A percentile compares a stretch with the other conserved stretches of the same genome.
Conservation (phyloP, 768 basidiomycete genomes). For the Tulasnella sp. region DNA sequence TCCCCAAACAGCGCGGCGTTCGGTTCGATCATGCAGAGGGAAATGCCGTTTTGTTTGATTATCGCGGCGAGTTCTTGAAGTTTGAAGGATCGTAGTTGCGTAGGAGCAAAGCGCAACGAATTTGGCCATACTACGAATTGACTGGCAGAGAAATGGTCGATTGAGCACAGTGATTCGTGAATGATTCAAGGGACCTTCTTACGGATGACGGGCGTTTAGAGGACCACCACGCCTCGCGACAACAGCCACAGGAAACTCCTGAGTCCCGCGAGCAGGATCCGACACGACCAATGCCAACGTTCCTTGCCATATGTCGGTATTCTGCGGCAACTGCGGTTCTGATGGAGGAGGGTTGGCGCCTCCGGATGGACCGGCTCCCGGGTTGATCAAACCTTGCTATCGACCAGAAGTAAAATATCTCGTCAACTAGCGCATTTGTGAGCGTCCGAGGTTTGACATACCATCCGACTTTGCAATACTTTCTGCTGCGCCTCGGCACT, state of each 20-base stretch:
- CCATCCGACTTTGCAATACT: background rate
- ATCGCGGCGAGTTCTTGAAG: background rate
- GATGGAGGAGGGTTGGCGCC: background rate
- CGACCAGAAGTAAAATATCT: background rate
- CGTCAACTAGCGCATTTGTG: background rate
- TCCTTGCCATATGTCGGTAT: background rate
- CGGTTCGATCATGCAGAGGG: conserved; percentile 4
- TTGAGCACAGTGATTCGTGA: background rate
- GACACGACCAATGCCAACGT: background rate
- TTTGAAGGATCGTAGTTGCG: background rate
- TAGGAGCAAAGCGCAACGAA: background rate
- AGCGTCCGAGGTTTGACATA: background rate
- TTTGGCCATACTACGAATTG: conserved; percentile 6
- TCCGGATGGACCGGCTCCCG: background rate
- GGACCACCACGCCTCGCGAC: background rate
- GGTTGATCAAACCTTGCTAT: background rate
- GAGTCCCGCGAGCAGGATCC: background rate
- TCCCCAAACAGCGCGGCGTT: background rate
- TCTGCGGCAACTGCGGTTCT: background rate
- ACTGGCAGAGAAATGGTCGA: background rate
- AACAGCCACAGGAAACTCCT: background rate
- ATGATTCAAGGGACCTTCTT: background rate
- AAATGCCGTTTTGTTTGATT: conserved; percentile 8
- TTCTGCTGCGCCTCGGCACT: background rate
- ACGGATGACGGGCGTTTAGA: background rate